Evolutionary conservation across 2,329 filamentous ascomycete genomes (phyloP).

Genomic region (Arthrobotrys iridis): DNA sequence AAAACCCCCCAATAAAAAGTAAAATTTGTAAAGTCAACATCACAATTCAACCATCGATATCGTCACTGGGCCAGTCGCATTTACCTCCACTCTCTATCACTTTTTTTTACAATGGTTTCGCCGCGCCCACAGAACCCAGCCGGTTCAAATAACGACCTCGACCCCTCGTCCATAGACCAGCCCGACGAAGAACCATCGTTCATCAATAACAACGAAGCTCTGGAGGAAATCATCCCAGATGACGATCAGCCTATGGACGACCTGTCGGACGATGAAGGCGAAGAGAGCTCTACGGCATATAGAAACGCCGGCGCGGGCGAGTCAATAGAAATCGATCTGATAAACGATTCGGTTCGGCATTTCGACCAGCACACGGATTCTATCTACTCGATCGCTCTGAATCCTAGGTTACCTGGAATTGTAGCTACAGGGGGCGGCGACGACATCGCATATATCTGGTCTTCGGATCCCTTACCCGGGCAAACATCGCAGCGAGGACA

Average conservation of each 20-base stretch:
- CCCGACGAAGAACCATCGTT: conserved; percentile 75
- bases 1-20: background rate
- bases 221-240: conserved; percentile 76
- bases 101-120: conserved; percentile 38
- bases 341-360: conserved; percentile 93
- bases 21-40: background rate
- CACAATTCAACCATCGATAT: background rate
- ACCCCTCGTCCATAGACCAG: conserved; percentile 28
- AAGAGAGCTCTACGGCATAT: conserved; percentile 61
- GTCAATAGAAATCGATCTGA: conserved; percentile 76
- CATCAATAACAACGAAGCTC: conserved; percentile 79
- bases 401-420: conserved; percentile 77
- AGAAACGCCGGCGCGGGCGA: conserved; percentile 61
- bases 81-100: background rate
- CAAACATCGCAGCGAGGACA: conserved; percentile 69
- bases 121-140: conserved; percentile 44
- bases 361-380: conserved; percentile 91
- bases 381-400: conserved; percentile 93
- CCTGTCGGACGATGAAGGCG: conserved; percentile 71
- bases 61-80: background rate
- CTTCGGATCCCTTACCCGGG: conserved; percentile 75
- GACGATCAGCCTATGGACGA: conserved; percentile 85
- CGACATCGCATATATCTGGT: conserved; percentile 80
- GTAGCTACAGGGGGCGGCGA: conserved; percentile 88
- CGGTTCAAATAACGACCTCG: conserved; percentile 36